Base-by-base conservation (phyloP, 1,284 basidiomycete species). In the Trichosporon coremiiforme region DNA sequence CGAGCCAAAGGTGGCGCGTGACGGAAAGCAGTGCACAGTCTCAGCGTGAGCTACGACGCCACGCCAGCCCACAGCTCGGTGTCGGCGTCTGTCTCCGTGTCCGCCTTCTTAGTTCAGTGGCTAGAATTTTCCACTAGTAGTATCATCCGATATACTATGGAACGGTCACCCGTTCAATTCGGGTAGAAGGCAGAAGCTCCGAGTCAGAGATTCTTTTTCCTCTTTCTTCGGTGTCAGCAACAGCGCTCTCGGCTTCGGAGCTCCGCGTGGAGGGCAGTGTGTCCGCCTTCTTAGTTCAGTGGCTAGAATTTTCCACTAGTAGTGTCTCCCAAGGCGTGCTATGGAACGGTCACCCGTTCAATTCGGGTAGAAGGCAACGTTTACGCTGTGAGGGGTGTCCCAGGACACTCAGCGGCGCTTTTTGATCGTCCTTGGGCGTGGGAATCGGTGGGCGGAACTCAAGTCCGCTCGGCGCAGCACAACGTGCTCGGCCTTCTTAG, bases 71-170 rank as follows among this genome's bases (percentile, higher is more conserved):
- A 38, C 36, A 2, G 36, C 12, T 10, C 6, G 36, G 41, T 15
- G 41, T 45, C 41, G 41, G 41, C 41, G 41, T 45, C 41, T 2
- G 41, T 3, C 15, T 17, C 15, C 41, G 15, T 33, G 29, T 33
- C 57, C 20, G 65, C 65, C 65, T 66, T 53, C 65, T 66, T 66
- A 66, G 65, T 66, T 66, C 65, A 66, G 65, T 66, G 65, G 65
- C 47, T 66, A 66, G 65, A 66, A 66, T 66, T 66, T 66, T 53
- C 47, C 65, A 66, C 65, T 66, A 53, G 65, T 66, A 66, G 45
- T 13, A n/a, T 12, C 47, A 12, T 33, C 25, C 25, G 47, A 17
- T 53, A 20, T n/a, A 20, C 41, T 35, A 66, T 66, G 65, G n/a
- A n/a, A n/a, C n/a, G n/a, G n/a, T n/a, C n/a, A n/a, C n/a, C n/a